phyloP scores from a whole-genome alignment of 1,139 yeast species.

The Saccharomycopsis crataegensis region DNA sequence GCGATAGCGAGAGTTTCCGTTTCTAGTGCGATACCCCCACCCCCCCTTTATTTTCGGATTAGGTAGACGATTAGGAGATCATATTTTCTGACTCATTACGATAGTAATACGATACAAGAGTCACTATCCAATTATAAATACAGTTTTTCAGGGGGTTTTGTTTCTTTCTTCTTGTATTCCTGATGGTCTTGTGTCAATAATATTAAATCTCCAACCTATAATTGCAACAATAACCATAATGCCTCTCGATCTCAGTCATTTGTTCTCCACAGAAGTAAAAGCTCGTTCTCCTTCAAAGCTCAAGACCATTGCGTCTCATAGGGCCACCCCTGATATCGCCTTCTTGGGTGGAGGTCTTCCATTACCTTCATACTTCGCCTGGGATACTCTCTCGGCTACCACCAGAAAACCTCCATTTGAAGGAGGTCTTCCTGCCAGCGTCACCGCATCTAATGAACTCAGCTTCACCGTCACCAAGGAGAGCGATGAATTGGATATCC shows the following conservation, averaged over 20 bases:
- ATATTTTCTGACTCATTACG: no score
- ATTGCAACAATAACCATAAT: no score
- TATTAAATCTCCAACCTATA: no score
- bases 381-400: conserved; percentile 49
- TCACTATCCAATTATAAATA: no score
- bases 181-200: no score
- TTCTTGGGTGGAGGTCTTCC: conserved; percentile 84
- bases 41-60: no score
- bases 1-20: no score
- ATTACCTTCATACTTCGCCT: conserved; percentile 66
- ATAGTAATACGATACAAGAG: no score
- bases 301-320: conserved; percentile 62
- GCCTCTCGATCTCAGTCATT: conserved; percentile 45
- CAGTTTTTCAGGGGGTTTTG: no score
- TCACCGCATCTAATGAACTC: conserved; percentile 35
- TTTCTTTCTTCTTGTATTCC: no score
- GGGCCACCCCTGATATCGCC: conserved; percentile 51
- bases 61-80: no score
- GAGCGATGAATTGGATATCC: conserved; percentile 45
- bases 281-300: conserved; percentile 58
- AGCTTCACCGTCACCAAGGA: conserved; percentile 25
- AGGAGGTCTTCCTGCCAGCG: conserved; percentile 51
- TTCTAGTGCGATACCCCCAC: no score
- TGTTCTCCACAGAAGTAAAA: conserved; percentile 59
- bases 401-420: conserved; percentile 58